Percentiles rank a stretch among this genome's conserved stretches.
phyloP scores from a whole-genome alignment of 257 asterid species.

The Solanum sejunctum region DNA sequence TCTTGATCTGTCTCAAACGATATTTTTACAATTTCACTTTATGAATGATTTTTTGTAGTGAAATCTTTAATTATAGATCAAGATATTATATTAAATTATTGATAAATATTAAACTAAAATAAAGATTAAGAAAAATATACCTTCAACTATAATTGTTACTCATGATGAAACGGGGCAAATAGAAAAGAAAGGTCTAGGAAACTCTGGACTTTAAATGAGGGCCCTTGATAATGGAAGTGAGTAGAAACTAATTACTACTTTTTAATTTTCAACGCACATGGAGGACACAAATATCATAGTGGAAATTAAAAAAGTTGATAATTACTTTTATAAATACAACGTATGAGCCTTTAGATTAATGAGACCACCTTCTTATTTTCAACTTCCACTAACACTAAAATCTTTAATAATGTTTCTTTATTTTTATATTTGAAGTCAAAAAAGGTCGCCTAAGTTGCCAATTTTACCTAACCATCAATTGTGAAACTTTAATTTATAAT shows the following conservation, averaged over 20 bases:
- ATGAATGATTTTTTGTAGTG: neutral
- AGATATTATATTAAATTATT: neutral
- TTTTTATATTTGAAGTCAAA: neutral
- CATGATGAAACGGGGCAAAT: neutral
- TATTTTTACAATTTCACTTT: neutral
- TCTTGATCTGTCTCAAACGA: too few species aligned
- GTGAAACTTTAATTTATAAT: neutral
- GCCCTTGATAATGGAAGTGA: constrained; percentile 11
- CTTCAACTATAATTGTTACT: neutral
- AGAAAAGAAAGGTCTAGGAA: neutral
- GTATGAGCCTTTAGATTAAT: neutral
- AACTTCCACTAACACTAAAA: neutral
- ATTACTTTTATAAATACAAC: neutral
- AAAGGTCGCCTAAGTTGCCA: neutral
- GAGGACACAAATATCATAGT: neutral
- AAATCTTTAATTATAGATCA: neutral
- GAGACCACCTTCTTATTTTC: neutral
- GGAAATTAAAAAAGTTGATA: neutral
- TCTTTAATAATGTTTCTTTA: neutral
- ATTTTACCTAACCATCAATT: neutral
- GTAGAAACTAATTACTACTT: neutral
- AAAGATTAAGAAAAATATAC: neutral
- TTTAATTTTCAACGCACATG: neutral
- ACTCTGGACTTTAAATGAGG: constrained; percentile 7
- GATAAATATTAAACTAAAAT: neutral